Base-by-base conservation (phyloP, 2,329 filamentous ascomycete genomes). In the Phialocephala sp. region DNA sequence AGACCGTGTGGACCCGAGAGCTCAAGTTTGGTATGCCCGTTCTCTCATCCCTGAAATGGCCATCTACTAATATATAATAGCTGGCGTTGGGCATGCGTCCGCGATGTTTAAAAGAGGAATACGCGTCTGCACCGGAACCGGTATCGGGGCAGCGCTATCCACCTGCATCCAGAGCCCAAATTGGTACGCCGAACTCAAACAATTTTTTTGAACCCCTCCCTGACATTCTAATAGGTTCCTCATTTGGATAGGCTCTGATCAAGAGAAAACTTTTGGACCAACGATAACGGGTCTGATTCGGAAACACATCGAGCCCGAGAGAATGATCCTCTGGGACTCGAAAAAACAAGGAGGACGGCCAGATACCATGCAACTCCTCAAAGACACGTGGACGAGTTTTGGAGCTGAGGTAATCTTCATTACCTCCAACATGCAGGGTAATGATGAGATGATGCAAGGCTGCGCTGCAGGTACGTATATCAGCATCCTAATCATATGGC, bases 401-500 rank as follows among this genome's bases (percentile, higher is more conserved):
- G 75, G 77, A 14, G 79, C 79, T 5, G 79, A 80, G 71, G 79
- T 80, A 52, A 80, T 80, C 63, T 80, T 80, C 72, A 80, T 80
- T 68, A 80, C 79, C 1, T 79, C 76, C 45, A 80, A 80, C 65
- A 77, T 70, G 76, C 71, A 76, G 63, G 78, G 79, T 35, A 80
- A 80, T 66, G 77, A 80, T 65, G 79, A 80, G 72, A 80, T 80
- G 78, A 80, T 80, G 77, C 76, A 77, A 63, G 79, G 79, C 35
- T 80, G 78, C 66, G 73, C 72, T 64, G 76, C 71, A 67, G 76
- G 78, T 79, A 73, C 35, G 77, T 74, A 47, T 18, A 27, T 61
- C 27, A 22, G 2, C 20, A 37, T 63, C 24, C 36, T 59, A 36
- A 65, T 43, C 35, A n/a, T 14, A 54, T 37, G 8, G 15, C 11